Base-by-base conservation (phyloP, 768 basidiomycete genomes). In the Trichaptum fuscoviolaceum region DNA sequence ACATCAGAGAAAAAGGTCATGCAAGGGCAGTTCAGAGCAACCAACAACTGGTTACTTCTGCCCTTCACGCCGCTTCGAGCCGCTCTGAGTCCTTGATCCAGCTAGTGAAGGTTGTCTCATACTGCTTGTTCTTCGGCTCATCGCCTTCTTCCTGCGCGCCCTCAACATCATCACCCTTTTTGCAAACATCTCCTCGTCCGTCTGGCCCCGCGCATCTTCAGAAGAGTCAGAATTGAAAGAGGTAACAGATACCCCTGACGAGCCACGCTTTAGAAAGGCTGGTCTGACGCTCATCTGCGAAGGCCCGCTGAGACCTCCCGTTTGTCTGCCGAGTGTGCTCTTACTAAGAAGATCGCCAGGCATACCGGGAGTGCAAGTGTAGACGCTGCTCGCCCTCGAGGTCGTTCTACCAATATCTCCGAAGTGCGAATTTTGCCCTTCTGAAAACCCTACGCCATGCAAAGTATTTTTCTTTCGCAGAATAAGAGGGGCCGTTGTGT, bases 331-430 rank as follows among this genome's bases (percentile, higher is more conserved):
- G 20, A 20, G 20, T 2, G 20, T 52, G 6, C 15, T 52, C 42
- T 52, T 52, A 12, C 42, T 20, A 52, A 12, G 6, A 20, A 52
- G 5, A 2, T 12, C 42, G 3, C 42, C 42, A 52, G 42, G 42
- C 42, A 52, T 52, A 15, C 59, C 30, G 15, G 59, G 15, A 3
- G 59, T 34, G 25, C 25, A 61, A 25, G 59, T 25, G 23, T 61
- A 61, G 25, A 61, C 23, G 23, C 59, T 61, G 23, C 59, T 61
- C 25, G 59, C 59, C 8, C 59, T 25, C 23, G 59, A 25, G 59
- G 30, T 3, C 24, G 59, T 52, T 20, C 42, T 34, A 61, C 12
- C 23, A 34, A 34, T 61, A 17, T 24, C 6, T 17, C 25, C 23
- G 1, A 58, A 3, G 2, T 12, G 59, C 15, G 59, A 3, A 25